A percentile compares a stretch with the other conserved stretches of the same genome.
Conservation (phyloP, 2,329 filamentous ascomycete species). For the Ciborinia camelliae region DNA sequence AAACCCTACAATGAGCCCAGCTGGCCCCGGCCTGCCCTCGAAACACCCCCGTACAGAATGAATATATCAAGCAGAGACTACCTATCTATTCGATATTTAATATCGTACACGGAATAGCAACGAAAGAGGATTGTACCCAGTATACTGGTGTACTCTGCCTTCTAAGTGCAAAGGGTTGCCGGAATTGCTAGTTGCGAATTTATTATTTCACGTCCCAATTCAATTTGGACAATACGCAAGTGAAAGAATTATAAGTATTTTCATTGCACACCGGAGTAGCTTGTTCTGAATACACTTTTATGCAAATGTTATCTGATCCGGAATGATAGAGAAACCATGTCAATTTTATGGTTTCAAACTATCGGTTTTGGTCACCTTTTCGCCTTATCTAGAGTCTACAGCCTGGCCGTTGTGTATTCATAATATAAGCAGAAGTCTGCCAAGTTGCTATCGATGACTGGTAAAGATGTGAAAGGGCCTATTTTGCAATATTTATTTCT, state of each 20-base stretch:
- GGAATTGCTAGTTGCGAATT: not conserved
- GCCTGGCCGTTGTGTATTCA: too few species aligned
- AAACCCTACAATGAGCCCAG: not conserved
- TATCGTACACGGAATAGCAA: too few species aligned
- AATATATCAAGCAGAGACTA: not conserved
- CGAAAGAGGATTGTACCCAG: too few species aligned
- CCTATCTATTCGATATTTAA: too few species aligned
- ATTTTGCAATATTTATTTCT: not conserved
- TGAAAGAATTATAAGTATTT: not conserved
- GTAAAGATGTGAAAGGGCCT: not conserved
- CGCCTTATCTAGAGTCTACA: not conserved
- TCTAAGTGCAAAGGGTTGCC: not conserved
- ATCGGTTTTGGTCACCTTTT: not conserved
- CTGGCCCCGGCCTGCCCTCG: not conserved
- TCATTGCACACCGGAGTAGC: not conserved
- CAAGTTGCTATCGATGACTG: not conserved
- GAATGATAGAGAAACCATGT: not conserved
- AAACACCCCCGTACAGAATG: not conserved
- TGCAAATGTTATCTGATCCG: not conserved
- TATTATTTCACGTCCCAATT: too few species aligned
- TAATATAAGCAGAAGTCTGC: not conserved
- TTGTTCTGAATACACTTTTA: too few species aligned
- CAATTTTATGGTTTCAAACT: not conserved
- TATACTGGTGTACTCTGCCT: too few species aligned
- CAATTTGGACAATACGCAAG: too few species aligned